Conservation (phyloP, 768 basidiomycete species). For the Lyophyllum shimeji region DNA sequence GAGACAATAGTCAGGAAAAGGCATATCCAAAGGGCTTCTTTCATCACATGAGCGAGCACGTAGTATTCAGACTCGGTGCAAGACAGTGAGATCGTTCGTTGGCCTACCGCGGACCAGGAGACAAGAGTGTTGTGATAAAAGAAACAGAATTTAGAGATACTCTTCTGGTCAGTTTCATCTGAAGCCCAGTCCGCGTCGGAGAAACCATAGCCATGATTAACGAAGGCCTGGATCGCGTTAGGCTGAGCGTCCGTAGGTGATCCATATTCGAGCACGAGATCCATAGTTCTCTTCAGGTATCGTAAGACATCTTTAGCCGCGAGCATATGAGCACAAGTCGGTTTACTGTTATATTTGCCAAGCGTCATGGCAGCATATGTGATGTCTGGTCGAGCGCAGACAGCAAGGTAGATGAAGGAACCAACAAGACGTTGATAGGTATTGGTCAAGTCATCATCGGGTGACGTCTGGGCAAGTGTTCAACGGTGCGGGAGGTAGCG, state of each 20-base stretch:
- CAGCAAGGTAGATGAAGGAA: not conserved
- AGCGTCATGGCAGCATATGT: not conserved
- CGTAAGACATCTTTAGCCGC: not conserved
- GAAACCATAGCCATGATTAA: not conserved
- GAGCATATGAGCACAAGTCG: not conserved
- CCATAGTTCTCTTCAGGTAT: not conserved
- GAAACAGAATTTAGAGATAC: not conserved
- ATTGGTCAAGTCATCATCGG: not conserved
- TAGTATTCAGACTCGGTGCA: not conserved
- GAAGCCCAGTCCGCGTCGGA: not conserved
- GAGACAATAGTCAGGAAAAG: not conserved
- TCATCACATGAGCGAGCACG: not conserved
- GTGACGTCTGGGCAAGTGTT: not conserved
- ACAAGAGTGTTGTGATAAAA: not conserved
- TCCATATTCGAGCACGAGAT: not conserved
- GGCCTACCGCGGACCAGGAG: not conserved
- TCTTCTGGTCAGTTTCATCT: not conserved
- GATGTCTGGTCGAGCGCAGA: not conserved
- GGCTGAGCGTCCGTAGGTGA: not conserved
- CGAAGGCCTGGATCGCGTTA: not conserved
- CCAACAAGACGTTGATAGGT: not conserved
- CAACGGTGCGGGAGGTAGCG: not conserved
- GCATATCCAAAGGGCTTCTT: not conserved
- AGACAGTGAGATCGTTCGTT: not conserved
- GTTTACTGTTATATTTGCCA: not conserved